Percentiles rank a stretch among this genome's conserved stretches.
Evolutionary conservation across 306 rosid species (phyloP).

Genomic region (Boehmeria nivea): DNA sequence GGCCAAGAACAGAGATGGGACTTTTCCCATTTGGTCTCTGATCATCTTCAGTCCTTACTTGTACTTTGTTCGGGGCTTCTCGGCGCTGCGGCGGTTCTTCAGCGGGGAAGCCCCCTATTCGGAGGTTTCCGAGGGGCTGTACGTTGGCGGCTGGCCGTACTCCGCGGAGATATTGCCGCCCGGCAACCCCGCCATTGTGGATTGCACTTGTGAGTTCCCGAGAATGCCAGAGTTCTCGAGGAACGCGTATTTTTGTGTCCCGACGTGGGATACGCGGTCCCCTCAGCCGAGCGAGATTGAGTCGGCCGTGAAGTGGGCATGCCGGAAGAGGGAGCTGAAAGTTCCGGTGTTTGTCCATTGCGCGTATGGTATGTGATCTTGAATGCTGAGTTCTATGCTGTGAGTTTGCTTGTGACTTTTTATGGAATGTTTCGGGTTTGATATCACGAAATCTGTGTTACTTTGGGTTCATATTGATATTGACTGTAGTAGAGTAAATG

Average conservation of each 20-base stretch:
- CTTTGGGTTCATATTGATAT: too few relatives aligned
- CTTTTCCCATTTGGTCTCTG: conserved; percentile 52
- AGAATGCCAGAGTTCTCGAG: conserved; percentile 38
- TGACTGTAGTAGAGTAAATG: too few relatives aligned
- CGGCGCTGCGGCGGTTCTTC: conserved; percentile 44
- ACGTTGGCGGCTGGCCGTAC: conserved; percentile 88
- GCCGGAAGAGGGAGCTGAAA: conserved; percentile 52
- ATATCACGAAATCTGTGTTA: too few relatives aligned
- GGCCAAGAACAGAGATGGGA: conserved; percentile 67
- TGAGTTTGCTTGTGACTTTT: too few relatives aligned
- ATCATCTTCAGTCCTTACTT: conserved; percentile 72
- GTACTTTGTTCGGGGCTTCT: conserved; percentile 61
- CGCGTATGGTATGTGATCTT: conserved; percentile 57
- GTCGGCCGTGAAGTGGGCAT: conserved; percentile 76
- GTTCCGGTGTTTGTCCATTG: conserved; percentile 79
- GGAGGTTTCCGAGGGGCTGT: conserved; percentile 56
- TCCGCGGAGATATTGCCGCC: conserved; percentile 70
- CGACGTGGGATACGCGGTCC: conserved; percentile 87
- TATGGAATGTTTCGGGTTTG: too few relatives aligned
- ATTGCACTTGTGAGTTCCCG: conserved; percentile 90
- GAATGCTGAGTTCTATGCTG: neutral
- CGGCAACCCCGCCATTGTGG: conserved; percentile 68
- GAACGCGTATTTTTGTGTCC: conserved; percentile 55
- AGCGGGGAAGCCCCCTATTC: conserved; percentile 60
- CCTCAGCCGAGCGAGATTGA: conserved; percentile 67